Conservation (phyloP, 1,284 basidiomycete species). For the Sutorius eximius region DNA sequence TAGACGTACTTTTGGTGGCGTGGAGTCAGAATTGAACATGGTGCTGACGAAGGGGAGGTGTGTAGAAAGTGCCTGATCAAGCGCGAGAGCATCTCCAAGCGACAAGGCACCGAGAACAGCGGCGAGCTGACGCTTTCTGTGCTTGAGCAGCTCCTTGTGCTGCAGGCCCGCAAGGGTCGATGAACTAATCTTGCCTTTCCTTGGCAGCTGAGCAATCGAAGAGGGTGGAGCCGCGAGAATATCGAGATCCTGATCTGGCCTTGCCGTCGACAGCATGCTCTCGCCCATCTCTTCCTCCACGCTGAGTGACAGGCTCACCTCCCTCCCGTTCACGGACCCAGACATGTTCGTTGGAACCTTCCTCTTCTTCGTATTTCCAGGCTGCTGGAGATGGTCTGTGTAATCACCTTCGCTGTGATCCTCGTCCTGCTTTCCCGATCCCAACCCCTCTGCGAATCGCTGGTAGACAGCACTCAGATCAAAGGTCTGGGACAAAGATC, state of each 20-base stretch:
- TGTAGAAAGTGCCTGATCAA: slow-evolving; percentile 73
- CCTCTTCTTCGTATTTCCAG: slow-evolving; percentile 82
- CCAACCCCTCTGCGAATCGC: slow-evolving; percentile 26
- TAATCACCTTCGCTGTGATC: slow-evolving; percentile 59
- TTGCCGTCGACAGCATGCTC: slow-evolving; percentile 13
- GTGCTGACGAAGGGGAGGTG: slow-evolving; percentile 49
- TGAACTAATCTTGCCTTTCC: slow-evolving; percentile 52
- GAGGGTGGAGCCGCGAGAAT: slow-evolving; percentile 17
- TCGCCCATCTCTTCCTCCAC: slow-evolving; percentile 29
- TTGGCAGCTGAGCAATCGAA: slow-evolving; percentile 25
- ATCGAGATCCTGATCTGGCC: slow-evolving; percentile 26
- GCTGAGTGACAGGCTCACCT: slow-evolving; percentile 26
- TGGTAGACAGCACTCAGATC: slow-evolving; percentile 32
- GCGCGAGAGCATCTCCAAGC: slow-evolving; percentile 62
- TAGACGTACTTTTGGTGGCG: slow-evolving; percentile 35
- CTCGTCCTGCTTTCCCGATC: slow-evolving; percentile 36
- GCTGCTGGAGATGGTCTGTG: slow-evolving; percentile 65
- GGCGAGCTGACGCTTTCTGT: slow-evolving; percentile 65
- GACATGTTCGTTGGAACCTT: slow-evolving; percentile 66
- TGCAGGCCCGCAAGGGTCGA: slow-evolving; percentile 68
- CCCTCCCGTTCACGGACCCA: slow-evolving; percentile 36
- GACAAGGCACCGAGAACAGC: slow-evolving; percentile 64
- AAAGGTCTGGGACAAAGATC: slow-evolving; percentile 27
- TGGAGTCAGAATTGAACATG: slow-evolving; percentile 29
- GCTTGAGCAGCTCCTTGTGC: slow-evolving; percentile 70